These are phyloP conservation scores for Yamadazyma endophytica DNA, from an alignment of 805 yeast species.

Conservation along the genomic window DNA sequence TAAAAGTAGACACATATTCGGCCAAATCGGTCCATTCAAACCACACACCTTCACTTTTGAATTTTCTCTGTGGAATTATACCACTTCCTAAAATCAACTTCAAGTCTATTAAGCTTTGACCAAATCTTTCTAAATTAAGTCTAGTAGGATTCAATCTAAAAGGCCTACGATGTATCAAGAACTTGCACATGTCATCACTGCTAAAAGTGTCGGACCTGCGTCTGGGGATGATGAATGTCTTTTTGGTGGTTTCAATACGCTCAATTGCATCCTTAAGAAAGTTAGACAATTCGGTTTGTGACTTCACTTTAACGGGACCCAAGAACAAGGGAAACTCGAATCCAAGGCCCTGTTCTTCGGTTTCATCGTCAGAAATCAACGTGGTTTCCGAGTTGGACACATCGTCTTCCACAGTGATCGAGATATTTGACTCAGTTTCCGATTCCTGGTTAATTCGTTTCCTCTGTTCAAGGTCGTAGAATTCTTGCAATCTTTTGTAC, in stretches of 20 bases:
- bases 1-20: constrained; percentile 12
- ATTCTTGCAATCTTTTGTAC: constrained; percentile 27
- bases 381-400: constrained; percentile 3
- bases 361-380: constrained; percentile 2
- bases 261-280: constrained; percentile 20
- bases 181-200: constrained; percentile 33
- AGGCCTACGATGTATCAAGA: constrained; percentile 17
- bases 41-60: constrained; percentile 41
- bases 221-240: constrained; percentile 38
- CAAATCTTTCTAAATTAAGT: constrained; percentile 34
- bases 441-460: neutral
- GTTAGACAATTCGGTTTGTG: constrained; percentile 15
- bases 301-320: constrained; percentile 20
- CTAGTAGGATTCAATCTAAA: constrained; percentile 33
- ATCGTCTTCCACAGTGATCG: constrained; percentile 1
- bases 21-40: constrained; percentile 41
- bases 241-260: constrained; percentile 20
- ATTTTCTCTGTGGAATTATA: constrained; percentile 28
- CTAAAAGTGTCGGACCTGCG: constrained; percentile 35
- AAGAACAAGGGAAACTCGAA: constrained; percentile 28
- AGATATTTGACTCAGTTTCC: neutral
- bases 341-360: constrained; percentile 1
- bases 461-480: constrained; percentile 13
- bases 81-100: constrained; percentile 29
- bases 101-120: constrained; percentile 34